These are phyloP conservation scores for Eucalyptus regnans DNA, from an alignment of 345 rosid species.

Conservation along the genomic window DNA sequence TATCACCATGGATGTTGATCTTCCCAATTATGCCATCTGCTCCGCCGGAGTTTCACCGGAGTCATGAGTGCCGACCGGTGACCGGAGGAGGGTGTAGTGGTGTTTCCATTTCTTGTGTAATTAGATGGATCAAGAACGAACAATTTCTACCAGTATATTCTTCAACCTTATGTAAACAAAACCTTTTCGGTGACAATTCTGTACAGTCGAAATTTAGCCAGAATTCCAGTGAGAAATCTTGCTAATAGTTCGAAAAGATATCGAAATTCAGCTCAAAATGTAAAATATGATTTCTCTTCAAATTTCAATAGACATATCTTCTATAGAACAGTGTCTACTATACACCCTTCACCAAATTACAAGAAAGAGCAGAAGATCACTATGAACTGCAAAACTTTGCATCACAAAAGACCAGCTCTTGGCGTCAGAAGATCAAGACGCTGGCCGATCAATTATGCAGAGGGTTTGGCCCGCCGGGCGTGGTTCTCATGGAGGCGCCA, in stretches of 20 bases:
- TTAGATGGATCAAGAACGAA: background rate
- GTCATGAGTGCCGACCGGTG: background rate
- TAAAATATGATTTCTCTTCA: background rate
- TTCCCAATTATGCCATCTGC: background rate
- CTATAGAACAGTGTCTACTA: background rate
- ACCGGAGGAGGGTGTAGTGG: background rate
- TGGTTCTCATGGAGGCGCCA: background rate
- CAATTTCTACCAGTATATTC: background rate
- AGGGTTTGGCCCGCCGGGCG: constrained; percentile 4
- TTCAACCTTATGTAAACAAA: background rate
- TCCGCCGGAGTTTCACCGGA: background rate
- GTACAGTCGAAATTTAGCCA: background rate
- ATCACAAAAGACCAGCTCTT: background rate
- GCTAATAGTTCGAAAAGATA: background rate
- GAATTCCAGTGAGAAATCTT: background rate
- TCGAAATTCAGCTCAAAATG: background rate
- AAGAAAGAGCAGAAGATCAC: background rate
- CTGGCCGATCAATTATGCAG: background rate
- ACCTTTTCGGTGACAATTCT: background rate
- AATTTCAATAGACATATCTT: background rate
- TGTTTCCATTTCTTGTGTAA: background rate
- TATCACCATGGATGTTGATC: background rate
- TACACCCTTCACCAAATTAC: background rate
- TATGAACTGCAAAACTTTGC: background rate
- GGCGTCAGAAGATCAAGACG: background rate